phyloP scores from a whole-genome alignment of 2,329 filamentous ascomycete species.

The Aspergillus sp. region DNA sequence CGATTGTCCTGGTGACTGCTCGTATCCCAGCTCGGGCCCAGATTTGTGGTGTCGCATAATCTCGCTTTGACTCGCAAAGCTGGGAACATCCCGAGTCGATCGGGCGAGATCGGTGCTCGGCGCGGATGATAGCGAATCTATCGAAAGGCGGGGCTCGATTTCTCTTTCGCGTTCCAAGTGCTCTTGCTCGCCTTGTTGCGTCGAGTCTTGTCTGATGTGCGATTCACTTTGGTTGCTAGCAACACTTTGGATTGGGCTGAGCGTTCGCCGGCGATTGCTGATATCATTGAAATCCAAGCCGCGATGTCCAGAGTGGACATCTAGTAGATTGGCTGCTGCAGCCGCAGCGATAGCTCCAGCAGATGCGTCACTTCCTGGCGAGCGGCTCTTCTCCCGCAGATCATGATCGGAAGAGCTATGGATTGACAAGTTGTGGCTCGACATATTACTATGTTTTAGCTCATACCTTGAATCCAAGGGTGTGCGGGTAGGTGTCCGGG shows the following conservation, averaged over 20 bases:
- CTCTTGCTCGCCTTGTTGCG: conserved; percentile 47
- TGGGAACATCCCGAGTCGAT: conserved; percentile 53
- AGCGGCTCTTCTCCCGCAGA: conserved; percentile 37
- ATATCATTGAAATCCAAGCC: conserved; percentile 52
- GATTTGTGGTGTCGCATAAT: conserved; percentile 45
- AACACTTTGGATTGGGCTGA: conserved; percentile 90
- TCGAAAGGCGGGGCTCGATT: conserved; percentile 48
- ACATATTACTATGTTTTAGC: conserved; percentile 62
- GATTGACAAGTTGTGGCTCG: conserved; percentile 50
- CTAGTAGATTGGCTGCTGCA: conserved; percentile 36
- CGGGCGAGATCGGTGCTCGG: conserved; percentile 57
- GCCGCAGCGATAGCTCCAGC: conserved; percentile 40
- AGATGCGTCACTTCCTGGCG: conserved; percentile 30
- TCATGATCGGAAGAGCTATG: conserved; percentile 46
- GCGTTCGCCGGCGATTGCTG: conserved; percentile 63
- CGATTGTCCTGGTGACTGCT: conserved; percentile 28
- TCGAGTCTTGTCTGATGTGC: conserved; percentile 60
- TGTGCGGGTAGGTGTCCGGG: conserved; percentile 60
- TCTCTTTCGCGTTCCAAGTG: conserved; percentile 63
- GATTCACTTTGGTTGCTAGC: conserved; percentile 77
- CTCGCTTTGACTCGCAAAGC: conserved; percentile 49
- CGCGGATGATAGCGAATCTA: conserved; percentile 57
- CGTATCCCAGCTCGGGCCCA: conserved; percentile 38
- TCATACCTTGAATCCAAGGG: conserved; percentile 47
- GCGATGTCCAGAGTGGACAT: conserved; percentile 48